phyloP scores from a whole-genome alignment of 305 asterid genomes.

The Nicotiana rustica region DNA sequence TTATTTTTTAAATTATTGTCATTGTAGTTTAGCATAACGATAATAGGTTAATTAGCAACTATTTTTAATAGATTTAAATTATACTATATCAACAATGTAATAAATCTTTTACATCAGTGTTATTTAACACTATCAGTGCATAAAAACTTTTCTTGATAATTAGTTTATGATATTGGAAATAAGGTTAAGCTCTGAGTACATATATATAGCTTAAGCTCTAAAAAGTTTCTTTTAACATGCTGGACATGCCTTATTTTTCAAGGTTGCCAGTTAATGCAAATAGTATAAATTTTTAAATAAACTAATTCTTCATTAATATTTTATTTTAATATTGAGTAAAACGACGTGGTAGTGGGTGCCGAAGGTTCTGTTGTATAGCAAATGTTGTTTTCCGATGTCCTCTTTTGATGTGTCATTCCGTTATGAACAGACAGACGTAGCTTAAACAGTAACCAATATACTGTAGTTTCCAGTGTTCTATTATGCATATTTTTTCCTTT shows the following conservation, averaged over 20 bases:
- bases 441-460: not conserved
- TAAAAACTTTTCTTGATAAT: too few relatives aligned
- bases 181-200: too few relatives aligned
- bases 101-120: too few relatives aligned
- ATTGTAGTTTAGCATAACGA: too few relatives aligned
- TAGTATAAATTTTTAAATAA: not conserved
- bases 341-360: not conserved
- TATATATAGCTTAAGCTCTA: too few relatives aligned
- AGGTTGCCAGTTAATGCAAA: not conserved
- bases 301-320: not conserved
- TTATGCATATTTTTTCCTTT: not conserved
- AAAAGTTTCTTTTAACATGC: not conserved
- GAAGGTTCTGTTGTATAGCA: not conserved
- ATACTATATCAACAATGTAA: too few relatives aligned
- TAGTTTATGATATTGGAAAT: too few relatives aligned
- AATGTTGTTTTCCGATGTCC: constrained; percentile 24
- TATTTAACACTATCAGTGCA: too few relatives aligned
- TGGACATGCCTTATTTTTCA: not conserved
- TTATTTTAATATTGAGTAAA: too few relatives aligned
- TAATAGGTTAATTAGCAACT: too few relatives aligned
- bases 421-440: not conserved
- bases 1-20: too few relatives aligned
- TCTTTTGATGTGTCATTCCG: not conserved
- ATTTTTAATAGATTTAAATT: too few relatives aligned
- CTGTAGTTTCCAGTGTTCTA: not conserved